phyloP scores from a whole-genome alignment of 2,329 filamentous ascomycete genomes.

The Fusarium pseudocircinatum region DNA sequence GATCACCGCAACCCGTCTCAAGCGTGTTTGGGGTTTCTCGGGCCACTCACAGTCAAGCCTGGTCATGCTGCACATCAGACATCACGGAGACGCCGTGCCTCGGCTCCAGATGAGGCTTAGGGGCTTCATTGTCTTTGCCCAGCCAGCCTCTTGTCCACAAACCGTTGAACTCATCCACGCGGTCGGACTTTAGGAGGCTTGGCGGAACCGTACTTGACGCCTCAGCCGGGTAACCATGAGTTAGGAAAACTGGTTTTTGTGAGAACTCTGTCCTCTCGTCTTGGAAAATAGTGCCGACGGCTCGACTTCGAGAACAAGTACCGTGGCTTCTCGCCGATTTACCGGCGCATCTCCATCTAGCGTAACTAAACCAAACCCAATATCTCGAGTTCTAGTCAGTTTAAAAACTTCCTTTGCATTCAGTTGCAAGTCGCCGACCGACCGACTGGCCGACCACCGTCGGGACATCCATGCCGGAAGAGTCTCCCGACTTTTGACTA shows the following conservation, averaged over 20 bases:
- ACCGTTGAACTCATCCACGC: constrained; percentile 24
- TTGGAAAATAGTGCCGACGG: constrained; percentile 8
- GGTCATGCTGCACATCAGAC: neutral
- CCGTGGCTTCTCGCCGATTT: neutral
- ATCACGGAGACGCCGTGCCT: constrained; percentile 42
- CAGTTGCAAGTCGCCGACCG: neutral
- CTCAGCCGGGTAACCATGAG: constrained; percentile 18
- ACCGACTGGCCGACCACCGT: neutral
- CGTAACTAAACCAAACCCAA: constrained; percentile 7
- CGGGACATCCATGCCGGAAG: neutral
- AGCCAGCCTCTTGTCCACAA: constrained; percentile 7
- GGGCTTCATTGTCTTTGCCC: neutral
- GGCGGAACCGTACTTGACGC: constrained; percentile 11
- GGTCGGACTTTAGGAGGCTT: constrained; percentile 31
- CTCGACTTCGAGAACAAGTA: constrained; percentile 6
- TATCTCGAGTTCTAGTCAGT: constrained; percentile 12
- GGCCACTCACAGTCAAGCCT: constrained; percentile 20
- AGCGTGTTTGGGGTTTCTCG: constrained; percentile 38
- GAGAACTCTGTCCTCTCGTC: neutral
- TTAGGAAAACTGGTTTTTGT: constrained; percentile 24
- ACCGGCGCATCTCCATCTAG: constrained; percentile 19
- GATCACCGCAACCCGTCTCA: constrained; percentile 37
- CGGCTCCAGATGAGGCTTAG: constrained; percentile 29
- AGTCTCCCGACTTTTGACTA: neutral
- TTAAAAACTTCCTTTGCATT: neutral